Conservation (phyloP, 1,284 basidiomycete species). For the Ganoderma multipileum region DNA sequence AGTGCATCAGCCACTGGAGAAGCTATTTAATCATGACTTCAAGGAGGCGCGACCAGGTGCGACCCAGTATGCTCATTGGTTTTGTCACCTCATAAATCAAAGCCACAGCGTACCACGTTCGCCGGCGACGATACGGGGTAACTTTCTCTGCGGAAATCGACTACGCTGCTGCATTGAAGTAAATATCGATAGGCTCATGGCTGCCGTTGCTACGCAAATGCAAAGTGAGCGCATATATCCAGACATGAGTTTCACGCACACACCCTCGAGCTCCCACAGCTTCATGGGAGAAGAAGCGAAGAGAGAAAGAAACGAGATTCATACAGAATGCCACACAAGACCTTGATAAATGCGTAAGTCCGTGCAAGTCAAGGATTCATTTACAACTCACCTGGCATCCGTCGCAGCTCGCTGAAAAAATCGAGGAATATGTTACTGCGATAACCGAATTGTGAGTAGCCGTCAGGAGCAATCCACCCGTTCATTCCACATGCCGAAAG, state of each 20-base stretch:
- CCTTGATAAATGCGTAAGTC: slow-evolving; percentile 40
- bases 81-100: background rate
- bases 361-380: background rate
- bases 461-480: too few relatives aligned
- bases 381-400: background rate
- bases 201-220: slow-evolving; percentile 37
- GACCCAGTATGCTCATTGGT: background rate
- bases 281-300: slow-evolving; percentile 48
- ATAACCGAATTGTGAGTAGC: slow-evolving; percentile 32
- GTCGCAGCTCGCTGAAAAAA: slow-evolving; percentile 24
- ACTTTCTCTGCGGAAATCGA: background rate
- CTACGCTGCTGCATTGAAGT: background rate
- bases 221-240: slow-evolving; percentile 33
- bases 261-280: slow-evolving; percentile 30
- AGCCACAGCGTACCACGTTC: background rate
- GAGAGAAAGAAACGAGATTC: slow-evolving; percentile 43
- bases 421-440: slow-evolving; percentile 29
- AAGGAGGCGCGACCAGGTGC: background rate
- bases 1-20: background rate
- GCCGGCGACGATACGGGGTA: slow-evolving; percentile 32
- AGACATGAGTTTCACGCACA: background rate
- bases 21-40: background rate
- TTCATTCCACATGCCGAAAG: too few relatives aligned
- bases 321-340: slow-evolving; percentile 38
- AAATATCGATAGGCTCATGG: slow-evolving; percentile 31